A percentile compares a stretch with the other conserved stretches of the same genome.
These are phyloP conservation scores for Dipodascus albidus DNA, from an alignment of 805 yeast species.

Conservation along the genomic window DNA sequence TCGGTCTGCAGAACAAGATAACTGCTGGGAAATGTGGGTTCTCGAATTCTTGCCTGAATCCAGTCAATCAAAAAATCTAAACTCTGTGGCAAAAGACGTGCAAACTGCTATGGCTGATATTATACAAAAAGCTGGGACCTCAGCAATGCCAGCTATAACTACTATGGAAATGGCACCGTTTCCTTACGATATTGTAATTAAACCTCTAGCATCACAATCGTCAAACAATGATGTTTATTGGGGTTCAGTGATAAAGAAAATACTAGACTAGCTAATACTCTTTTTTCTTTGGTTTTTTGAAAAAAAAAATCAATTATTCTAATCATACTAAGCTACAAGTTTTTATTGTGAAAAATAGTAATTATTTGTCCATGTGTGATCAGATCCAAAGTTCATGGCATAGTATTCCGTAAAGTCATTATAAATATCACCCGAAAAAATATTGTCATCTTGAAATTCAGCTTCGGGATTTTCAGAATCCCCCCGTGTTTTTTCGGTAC, in stretches of 20 bases:
- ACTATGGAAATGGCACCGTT: slow-evolving; percentile 58
- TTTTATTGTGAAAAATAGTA: neutral
- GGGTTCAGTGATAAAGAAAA: neutral
- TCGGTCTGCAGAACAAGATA: slow-evolving; percentile 34
- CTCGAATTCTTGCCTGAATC: slow-evolving; percentile 39
- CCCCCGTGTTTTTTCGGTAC: neutral
- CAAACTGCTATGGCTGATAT: slow-evolving; percentile 29
- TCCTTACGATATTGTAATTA: slow-evolving; percentile 35
- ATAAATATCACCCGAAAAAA: neutral
- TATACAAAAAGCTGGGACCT: slow-evolving; percentile 36
- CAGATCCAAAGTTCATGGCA: neutral
- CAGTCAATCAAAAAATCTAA: slow-evolving; percentile 12
- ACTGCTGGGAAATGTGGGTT: slow-evolving; percentile 65
- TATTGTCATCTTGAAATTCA: neutral
- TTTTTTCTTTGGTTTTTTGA: too few species aligned
- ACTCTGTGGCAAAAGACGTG: slow-evolving; percentile 20
- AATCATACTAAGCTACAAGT: neutral
- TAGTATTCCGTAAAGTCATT: neutral
- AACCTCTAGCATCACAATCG: neutral
- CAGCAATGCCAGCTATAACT: slow-evolving; percentile 65
- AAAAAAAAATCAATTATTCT: neutral
- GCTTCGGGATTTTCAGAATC: neutral
- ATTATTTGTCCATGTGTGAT: neutral
- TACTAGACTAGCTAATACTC: too few species aligned
- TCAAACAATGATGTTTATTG: neutral